Base-by-base conservation (phyloP, 2,329 filamentous ascomycete species). In the Phaeosphaeria sp. region DNA sequence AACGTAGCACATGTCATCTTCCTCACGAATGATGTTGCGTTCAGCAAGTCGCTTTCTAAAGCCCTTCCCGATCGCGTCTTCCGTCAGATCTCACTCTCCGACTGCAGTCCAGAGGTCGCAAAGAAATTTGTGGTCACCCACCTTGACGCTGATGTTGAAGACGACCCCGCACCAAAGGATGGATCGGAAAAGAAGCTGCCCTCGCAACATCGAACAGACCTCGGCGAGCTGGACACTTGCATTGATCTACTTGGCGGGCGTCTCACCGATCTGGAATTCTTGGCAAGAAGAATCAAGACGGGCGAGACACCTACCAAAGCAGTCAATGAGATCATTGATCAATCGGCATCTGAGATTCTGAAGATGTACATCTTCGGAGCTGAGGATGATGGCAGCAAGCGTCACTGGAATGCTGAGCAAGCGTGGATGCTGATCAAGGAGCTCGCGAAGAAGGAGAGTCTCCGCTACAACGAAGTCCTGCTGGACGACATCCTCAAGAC, bases 1-100 rank as follows among this genome's bases (percentile, higher is more conserved):
- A 97, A 97, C 64, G 85, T 96, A 44, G 94, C 94, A 0, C 95
- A 98, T 75, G 93, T 98, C 55, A 89, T 99, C 56, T 97, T 98
- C 82, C 82, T 99, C 39, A 97, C 94, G 0, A 92, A 90, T 56
- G 94, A 98, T 63, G 86, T 92, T 1, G 91, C 92, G 0, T 97
- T 92, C 77, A 90, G 91, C 49, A 98, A 98, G 75, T 89, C 91
- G 0, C 82, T 98, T 2, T 89, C 91, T 57, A 95, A 92, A 73
- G 91, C 92, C 0, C 83, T 99, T 20, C 95, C 95, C 0, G 94
- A 97, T 71, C 87, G 95, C 24, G 90, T 97, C 13, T 96, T 98
- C 82, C 88, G 91, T 53, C 90, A 92, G 50, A 89, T 97, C 36
- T 87, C 91, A 0, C 82, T 99, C 1, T 92, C 92, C 1, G 95